Percentiles rank a stretch among this genome's conserved stretches.
phyloP scores from a whole-genome alignment of 148 eudicot species.

The Fagopyrum tataricum region DNA sequence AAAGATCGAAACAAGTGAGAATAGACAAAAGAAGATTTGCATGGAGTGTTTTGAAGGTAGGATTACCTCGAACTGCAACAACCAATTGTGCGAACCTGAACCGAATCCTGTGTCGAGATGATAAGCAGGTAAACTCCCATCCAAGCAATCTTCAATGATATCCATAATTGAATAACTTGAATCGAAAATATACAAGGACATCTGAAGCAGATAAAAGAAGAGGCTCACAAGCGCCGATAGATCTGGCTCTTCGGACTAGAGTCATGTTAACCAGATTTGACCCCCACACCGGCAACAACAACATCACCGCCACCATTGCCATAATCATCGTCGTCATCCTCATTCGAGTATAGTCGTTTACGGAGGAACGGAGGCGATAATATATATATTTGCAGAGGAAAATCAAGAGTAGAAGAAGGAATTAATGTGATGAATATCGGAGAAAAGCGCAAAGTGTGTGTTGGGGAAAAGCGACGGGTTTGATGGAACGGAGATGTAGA shows the following conservation, averaged over 20 bases:
- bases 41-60: not conserved
- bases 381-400: too few relatives aligned
- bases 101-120: conserved; percentile 79
- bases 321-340: not conserved
- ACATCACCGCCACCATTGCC: not conserved
- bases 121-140: conserved; percentile 91
- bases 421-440: too few relatives aligned
- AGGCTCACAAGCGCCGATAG: conserved; percentile 63
- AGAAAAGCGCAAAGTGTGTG: too few relatives aligned
- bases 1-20: not conserved
- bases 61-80: conserved; percentile 85
- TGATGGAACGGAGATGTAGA: too few relatives aligned
- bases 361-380: too few relatives aligned
- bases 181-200: not conserved
- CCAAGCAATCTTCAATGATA: conserved; percentile 69
- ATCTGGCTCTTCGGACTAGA: conserved; percentile 44
- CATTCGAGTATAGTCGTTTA: too few relatives aligned
- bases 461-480: too few relatives aligned
- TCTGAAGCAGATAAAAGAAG: not conserved
- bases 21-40: not conserved
- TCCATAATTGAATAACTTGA: not conserved
- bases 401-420: too few relatives aligned
- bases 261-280: conserved; percentile 51
- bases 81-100: conserved; percentile 78
- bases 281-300: not conserved